These are phyloP conservation scores for Didymella keratinophila DNA, from an alignment of 2,329 filamentous ascomycete species.

Conservation along the genomic window DNA sequence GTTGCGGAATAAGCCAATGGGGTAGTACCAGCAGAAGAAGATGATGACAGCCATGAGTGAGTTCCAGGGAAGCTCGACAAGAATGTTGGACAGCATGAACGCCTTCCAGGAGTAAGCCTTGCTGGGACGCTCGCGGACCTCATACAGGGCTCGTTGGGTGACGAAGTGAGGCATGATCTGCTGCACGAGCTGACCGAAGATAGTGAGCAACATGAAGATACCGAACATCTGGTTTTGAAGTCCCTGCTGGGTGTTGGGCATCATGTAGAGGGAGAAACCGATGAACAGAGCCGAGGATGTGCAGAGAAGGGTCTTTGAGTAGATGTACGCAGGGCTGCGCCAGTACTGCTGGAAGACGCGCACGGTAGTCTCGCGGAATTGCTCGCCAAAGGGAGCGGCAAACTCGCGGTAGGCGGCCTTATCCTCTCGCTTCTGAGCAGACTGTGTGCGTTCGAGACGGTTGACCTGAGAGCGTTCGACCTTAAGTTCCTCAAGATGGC, in stretches of 20 bases:
- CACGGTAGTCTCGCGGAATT: constrained; percentile 71
- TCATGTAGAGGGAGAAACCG: constrained; percentile 80
- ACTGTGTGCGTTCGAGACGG: constrained; percentile 49
- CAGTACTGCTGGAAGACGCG: constrained; percentile 93
- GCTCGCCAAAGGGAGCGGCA: constrained; percentile 74
- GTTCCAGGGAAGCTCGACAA: constrained; percentile 88
- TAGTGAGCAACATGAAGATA: constrained; percentile 81
- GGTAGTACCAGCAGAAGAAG: constrained; percentile 86
- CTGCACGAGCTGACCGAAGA: constrained; percentile 81
- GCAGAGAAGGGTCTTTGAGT: constrained; percentile 78
- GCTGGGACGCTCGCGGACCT: constrained; percentile 82
- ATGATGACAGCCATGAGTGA: constrained; percentile 77
- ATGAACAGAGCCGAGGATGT: constrained; percentile 75
- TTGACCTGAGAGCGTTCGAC: constrained; percentile 47
- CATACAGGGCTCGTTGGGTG: constrained; percentile 80
- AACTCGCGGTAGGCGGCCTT: constrained; percentile 76
- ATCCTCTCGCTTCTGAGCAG: constrained; percentile 53
- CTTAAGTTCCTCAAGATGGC: constrained; percentile 57
- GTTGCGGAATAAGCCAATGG: constrained; percentile 78
- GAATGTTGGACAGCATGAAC: constrained; percentile 82
- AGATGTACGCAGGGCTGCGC: constrained; percentile 89
- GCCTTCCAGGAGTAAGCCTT: constrained; percentile 87
- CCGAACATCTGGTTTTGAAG: constrained; percentile 87
- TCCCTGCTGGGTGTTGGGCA: constrained; percentile 75
- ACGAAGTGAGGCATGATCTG: constrained; percentile 89